phyloP scores from a whole-genome alignment of 1,284 basidiomycete genomes.

The Ustilago xerochloae region DNA sequence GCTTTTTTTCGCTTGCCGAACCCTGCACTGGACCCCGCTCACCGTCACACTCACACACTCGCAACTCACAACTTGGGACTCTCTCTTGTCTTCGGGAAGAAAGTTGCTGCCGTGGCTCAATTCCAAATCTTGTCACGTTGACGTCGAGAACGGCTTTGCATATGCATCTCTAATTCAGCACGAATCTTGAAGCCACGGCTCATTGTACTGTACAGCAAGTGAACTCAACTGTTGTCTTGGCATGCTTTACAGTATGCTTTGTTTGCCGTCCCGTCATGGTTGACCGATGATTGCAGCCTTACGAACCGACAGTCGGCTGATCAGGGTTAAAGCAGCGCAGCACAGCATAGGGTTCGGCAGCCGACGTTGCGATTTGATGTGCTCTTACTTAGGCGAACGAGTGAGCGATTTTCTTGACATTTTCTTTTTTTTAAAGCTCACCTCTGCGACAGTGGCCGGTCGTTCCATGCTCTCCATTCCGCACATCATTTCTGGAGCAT shows the following conservation, averaged over 20 bases:
- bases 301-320: too few species aligned
- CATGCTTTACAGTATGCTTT: background rate
- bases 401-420: background rate
- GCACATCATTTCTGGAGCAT: conserved; percentile 40
- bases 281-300: too few species aligned
- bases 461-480: conserved; percentile 43
- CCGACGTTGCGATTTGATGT: background rate
- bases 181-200: too few species aligned
- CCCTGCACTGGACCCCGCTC: conserved; percentile 22
- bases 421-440: conserved; percentile 1
- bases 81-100: too few species aligned
- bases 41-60: too few species aligned
- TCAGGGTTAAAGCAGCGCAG: too few species aligned
- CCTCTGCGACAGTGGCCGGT: conserved; percentile 8
- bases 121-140: background rate
- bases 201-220: too few species aligned
- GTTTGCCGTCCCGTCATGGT: too few species aligned
- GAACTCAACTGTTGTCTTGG: too few species aligned
- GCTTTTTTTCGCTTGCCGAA: too few species aligned
- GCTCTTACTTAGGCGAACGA: too few species aligned
- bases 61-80: background rate
- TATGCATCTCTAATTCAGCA: background rate
- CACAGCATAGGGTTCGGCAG: too few species aligned
- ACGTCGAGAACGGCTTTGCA: background rate
- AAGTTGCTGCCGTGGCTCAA: conserved; percentile 1